These are phyloP conservation scores for Erythrophleum ivorense DNA, from an alignment of 331 rosid species.

Conservation along the genomic window DNA sequence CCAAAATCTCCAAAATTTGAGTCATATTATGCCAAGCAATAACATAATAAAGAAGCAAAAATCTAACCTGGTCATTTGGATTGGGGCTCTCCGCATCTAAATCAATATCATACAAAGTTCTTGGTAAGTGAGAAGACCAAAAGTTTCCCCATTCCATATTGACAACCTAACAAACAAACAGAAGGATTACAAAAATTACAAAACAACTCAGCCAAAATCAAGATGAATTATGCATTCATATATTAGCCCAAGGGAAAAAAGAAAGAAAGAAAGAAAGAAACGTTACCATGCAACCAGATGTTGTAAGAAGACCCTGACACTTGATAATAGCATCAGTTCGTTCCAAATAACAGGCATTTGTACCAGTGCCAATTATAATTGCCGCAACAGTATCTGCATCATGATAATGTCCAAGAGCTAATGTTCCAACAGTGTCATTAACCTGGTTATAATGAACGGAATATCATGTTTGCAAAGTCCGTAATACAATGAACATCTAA, in stretches of 20 bases:
- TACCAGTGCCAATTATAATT: slow-evolving; percentile 79
- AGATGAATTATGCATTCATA: neutral
- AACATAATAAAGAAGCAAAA: slow-evolving; percentile 28
- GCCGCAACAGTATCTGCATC: slow-evolving; percentile 88
- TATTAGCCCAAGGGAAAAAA: neutral
- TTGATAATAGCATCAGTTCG: slow-evolving; percentile 84
- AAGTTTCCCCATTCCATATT: slow-evolving; percentile 96
- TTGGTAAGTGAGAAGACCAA: slow-evolving; percentile 87
- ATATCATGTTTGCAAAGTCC: slow-evolving; percentile 15
- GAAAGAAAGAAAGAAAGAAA: neutral
- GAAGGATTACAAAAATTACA: slow-evolving; percentile 16
- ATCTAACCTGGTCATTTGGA: slow-evolving; percentile 76
- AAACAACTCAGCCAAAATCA: neutral
- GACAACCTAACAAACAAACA: slow-evolving; percentile 60
- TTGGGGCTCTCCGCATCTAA: slow-evolving; percentile 78
- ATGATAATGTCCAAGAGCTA: slow-evolving; percentile 81
- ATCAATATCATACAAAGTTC: slow-evolving; percentile 72
- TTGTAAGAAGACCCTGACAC: slow-evolving; percentile 75
- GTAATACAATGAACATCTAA: neutral
- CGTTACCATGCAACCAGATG: slow-evolving; percentile 78
- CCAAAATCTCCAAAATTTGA: slow-evolving; percentile 26
- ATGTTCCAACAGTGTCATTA: slow-evolving; percentile 81
- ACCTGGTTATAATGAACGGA: slow-evolving; percentile 55
- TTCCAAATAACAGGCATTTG: slow-evolving; percentile 90
- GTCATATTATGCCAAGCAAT: slow-evolving; percentile 20